These are phyloP conservation scores for Bryoerythrophyllum caledonicum DNA, from an alignment of 225 moss, liverwort and hornwort genomes.

Conservation along the genomic window DNA sequence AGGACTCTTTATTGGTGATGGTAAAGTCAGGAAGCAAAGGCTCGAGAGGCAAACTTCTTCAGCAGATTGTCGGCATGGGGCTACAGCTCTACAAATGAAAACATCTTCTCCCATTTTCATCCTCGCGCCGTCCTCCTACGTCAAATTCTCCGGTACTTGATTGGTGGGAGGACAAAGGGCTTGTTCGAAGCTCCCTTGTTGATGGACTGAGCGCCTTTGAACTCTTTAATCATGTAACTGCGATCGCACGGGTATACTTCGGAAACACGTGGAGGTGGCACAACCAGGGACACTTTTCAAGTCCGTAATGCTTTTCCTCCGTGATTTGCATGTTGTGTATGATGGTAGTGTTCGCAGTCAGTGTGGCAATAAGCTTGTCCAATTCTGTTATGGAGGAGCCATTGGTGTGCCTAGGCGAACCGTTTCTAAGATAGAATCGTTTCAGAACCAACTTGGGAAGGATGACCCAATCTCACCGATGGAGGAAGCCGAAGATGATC, in stretches of 20 bases:
- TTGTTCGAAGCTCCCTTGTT: constrained; percentile 62
- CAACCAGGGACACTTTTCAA: constrained; percentile 86
- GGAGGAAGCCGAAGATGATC: too few relatives aligned
- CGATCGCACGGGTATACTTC: constrained; percentile 46
- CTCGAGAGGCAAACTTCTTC: constrained; percentile 62
- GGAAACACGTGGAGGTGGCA: constrained; percentile 70
- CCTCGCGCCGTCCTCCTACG: constrained; percentile 11
- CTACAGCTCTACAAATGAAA: constrained; percentile 79
- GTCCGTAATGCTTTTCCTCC: constrained; percentile 69
- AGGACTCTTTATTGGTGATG: constrained; percentile 64
- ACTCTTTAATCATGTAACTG: constrained; percentile 67
- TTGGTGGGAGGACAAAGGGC: constrained; percentile 37
- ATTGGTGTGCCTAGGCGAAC: constrained; percentile 9
- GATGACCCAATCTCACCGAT: too few relatives aligned
- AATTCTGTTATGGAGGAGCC: constrained; percentile 74
- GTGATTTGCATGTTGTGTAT: constrained; percentile 66
- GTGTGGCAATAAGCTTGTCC: constrained; percentile 63
- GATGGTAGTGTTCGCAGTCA: constrained; percentile 86
- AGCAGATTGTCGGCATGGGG: constrained; percentile 78
- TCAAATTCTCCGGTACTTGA: constrained; percentile 31
- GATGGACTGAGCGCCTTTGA: constrained; percentile 78
- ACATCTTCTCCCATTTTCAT: constrained; percentile 50
- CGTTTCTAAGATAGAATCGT: not conserved
- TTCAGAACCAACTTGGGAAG: constrained; percentile 16
- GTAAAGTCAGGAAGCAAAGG: constrained; percentile 81